Evolutionary conservation across 805 yeast species (phyloP).

Genomic region (baker's yeast (Saccharomyces cerevisiae)): DNA sequence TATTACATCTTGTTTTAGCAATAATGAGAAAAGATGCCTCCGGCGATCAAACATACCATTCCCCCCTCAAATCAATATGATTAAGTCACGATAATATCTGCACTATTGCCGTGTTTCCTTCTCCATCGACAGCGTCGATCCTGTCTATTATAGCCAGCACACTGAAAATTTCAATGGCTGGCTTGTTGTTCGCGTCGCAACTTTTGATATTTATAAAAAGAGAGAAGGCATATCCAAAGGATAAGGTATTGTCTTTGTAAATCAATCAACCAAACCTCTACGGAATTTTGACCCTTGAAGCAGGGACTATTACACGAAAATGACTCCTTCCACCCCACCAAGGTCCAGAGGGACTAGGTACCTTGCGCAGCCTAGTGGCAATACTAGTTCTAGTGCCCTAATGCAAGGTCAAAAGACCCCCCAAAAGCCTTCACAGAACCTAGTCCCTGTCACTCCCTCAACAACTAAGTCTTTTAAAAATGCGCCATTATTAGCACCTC

Average conservation of each 20-base stretch:
- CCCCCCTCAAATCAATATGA: not conserved
- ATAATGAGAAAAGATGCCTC: not conserved
- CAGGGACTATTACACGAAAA: conserved; percentile 1
- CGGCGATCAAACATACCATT: conserved; percentile 1
- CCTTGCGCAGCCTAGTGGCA: not conserved
- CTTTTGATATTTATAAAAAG: not conserved
- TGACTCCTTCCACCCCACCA: conserved; percentile 31
- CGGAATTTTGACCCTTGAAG: not conserved
- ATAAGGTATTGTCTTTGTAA: not conserved
- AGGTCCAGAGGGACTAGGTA: conserved; percentile 14
- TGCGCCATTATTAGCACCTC: conserved; percentile 13
- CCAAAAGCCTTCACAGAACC: conserved; percentile 1
- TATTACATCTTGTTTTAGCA: not conserved
- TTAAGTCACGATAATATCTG: not conserved
- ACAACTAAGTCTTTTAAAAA: conserved; percentile 13
- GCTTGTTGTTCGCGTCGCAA: not conserved
- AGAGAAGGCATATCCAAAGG: not conserved
- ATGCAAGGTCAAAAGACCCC: conserved; percentile 6
- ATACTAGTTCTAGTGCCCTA: not conserved
- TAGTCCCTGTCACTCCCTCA: conserved; percentile 22
- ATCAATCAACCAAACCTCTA: not conserved
- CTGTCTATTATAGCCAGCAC: not conserved
- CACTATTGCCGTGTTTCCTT: not conserved
- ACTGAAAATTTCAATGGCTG: not conserved
- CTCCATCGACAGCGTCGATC: not conserved